These are phyloP conservation scores for Plenodomus lindquistii DNA, from an alignment of 2,329 filamentous ascomycete genomes.

Conservation along the genomic window DNA sequence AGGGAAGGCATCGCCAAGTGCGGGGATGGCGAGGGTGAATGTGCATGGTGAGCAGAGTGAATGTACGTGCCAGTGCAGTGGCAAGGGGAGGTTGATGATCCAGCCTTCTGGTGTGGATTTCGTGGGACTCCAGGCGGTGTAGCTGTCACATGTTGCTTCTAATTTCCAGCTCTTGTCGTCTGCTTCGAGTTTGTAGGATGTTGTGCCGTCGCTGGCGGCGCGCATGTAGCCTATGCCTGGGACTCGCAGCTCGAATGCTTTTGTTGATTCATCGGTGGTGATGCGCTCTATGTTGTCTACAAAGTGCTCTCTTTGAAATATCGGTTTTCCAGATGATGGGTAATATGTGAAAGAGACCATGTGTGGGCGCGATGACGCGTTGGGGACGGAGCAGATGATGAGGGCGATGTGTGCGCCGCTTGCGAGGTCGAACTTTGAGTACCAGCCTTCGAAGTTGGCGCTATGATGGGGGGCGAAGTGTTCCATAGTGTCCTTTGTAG, in stretches of 20 bases:
- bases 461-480: slow-evolving; percentile 49
- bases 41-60: slow-evolving; percentile 48
- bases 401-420: slow-evolving; percentile 52
- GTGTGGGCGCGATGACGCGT: slow-evolving; percentile 46
- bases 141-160: slow-evolving; percentile 43
- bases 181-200: slow-evolving; percentile 39
- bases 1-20: slow-evolving; percentile 23
- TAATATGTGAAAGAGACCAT: slow-evolving; percentile 57
- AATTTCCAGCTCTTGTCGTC: slow-evolving; percentile 43
- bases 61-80: slow-evolving; percentile 58
- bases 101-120: slow-evolving; percentile 50
- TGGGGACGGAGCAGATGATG: slow-evolving; percentile 53
- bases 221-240: slow-evolving; percentile 47
- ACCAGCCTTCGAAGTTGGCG: slow-evolving; percentile 55
- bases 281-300: slow-evolving; percentile 46
- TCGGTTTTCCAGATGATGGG: slow-evolving; percentile 35
- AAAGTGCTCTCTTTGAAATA: slow-evolving; percentile 51
- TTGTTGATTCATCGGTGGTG: slow-evolving; percentile 25
- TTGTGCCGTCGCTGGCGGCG: slow-evolving; percentile 41
- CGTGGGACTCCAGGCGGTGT: slow-evolving; percentile 45
- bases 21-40: slow-evolving; percentile 47
- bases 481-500: slow-evolving; percentile 35
- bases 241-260: slow-evolving; percentile 48
- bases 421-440: slow-evolving; percentile 54
- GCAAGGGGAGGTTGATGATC: slow-evolving; percentile 52